Conservation (phyloP, 148 eudicot species). For the Rhododendron ferrugineum region DNA sequence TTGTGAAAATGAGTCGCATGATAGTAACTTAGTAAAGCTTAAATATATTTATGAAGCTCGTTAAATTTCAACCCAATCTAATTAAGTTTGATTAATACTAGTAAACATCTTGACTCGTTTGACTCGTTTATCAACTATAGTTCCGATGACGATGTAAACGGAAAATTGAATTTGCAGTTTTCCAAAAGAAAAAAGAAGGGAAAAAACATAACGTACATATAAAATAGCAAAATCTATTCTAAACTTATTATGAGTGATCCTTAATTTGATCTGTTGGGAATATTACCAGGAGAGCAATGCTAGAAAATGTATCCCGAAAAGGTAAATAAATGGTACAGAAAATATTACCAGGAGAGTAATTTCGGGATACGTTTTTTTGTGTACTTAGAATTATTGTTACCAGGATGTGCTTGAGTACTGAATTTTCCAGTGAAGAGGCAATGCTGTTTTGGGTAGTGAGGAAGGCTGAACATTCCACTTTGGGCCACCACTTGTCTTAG, state of each 20-base stretch:
- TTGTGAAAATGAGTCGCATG: not conserved
- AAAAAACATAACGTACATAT: no score
- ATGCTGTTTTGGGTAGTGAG: constrained; percentile 33
- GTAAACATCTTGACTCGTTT: no score
- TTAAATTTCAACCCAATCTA: not conserved
- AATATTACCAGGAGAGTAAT: no score
- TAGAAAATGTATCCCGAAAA: no score
- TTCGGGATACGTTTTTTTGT: no score
- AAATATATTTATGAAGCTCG: not conserved
- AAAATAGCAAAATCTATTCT: not conserved
- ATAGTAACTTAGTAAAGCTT: no score
- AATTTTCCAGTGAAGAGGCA: constrained; percentile 42
- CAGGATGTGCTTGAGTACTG: constrained; percentile 38
- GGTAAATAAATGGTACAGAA: no score
- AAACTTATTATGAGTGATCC: not conserved
- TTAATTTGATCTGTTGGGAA: not conserved
- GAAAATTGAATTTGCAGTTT: not conserved
- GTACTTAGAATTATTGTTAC: constrained; percentile 20
- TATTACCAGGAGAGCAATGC: no score
- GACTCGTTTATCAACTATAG: no score
- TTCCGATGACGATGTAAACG: no score
- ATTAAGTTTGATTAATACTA: not conserved
- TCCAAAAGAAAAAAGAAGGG: not conserved
- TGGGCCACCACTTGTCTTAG: constrained; percentile 36
- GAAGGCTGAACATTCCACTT: constrained; percentile 26